Evolutionary conservation across 495 filamentous ascomycete genomes (phyloP).

Genomic region (Parathielavia hyrcaniae): DNA sequence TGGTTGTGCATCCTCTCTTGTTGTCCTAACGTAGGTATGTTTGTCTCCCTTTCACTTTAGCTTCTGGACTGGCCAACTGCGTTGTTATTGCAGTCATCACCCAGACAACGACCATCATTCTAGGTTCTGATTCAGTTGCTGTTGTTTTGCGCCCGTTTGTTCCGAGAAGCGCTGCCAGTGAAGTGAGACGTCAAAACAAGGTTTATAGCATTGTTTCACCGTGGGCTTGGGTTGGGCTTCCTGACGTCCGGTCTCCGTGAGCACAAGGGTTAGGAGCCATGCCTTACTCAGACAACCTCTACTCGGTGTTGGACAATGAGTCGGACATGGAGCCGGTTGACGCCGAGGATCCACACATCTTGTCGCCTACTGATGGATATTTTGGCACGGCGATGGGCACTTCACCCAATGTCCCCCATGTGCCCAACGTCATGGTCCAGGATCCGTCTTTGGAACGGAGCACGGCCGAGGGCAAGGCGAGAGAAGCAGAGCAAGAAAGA

Average conservation of each 20-base stretch:
- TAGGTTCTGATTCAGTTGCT: not conserved
- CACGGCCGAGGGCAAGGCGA: constrained; percentile 37
- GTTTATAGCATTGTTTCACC: constrained; percentile 9
- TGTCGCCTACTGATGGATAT: constrained; percentile 43
- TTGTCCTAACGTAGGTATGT: no score
- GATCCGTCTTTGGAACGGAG: constrained; percentile 37
- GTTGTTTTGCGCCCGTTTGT: not conserved
- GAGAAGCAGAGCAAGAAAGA: constrained; percentile 35
- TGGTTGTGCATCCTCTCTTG: not conserved
- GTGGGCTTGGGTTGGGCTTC: constrained; percentile 7
- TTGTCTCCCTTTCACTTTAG: not conserved
- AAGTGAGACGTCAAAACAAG: constrained; percentile 20
- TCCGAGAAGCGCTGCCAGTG: not conserved
- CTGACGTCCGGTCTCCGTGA: not conserved
- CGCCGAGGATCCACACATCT: constrained; percentile 27
- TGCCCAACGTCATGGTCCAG: constrained; percentile 40
- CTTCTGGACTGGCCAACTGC: not conserved
- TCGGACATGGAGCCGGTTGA: constrained; percentile 28
- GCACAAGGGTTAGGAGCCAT: constrained; percentile 14
- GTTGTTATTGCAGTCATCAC: not conserved
- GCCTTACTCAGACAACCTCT: constrained; percentile 45
- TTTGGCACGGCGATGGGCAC: constrained; percentile 20
- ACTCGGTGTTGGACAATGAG: constrained; percentile 37
- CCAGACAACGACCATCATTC: not conserved
- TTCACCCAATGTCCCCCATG: constrained; percentile 32